Percentiles rank a stretch among this genome's conserved stretches.
Evolutionary conservation across 495 filamentous ascomycete genomes (phyloP).

Genomic region (Saxophila tyrrhenica): DNA sequence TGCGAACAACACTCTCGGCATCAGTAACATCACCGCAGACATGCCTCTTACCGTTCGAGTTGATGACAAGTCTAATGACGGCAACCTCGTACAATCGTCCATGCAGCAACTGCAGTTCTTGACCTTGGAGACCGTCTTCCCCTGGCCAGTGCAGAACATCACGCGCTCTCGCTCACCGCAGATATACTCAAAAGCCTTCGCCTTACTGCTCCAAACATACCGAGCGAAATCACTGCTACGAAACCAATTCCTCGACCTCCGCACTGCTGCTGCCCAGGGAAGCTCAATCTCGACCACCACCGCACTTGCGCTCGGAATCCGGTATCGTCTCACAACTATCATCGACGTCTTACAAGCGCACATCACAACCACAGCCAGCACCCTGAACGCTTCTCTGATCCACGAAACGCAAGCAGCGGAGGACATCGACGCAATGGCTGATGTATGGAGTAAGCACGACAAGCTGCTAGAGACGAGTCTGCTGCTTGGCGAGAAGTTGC

Average conservation of each 20-base stretch:
- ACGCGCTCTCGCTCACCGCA: conserved; percentile 49
- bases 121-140: conserved; percentile 33
- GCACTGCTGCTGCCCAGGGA: neutral
- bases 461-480: conserved; percentile 50
- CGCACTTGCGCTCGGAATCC: conserved; percentile 51
- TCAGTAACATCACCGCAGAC: conserved; percentile 30
- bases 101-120: conserved; percentile 12
- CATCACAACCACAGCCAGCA: conserved; percentile 55
- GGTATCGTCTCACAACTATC: conserved; percentile 72
- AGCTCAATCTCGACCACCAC: too few relatives aligned
- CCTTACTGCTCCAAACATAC: conserved; percentile 65
- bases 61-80: conserved; percentile 24
- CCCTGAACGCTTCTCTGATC: conserved; percentile 44
- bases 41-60: conserved; percentile 32
- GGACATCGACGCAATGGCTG: conserved; percentile 75
- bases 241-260: conserved; percentile 33
- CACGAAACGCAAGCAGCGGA: conserved; percentile 44
- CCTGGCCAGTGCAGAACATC: conserved; percentile 82
- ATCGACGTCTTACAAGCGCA: conserved; percentile 63
- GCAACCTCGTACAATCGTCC: neutral
- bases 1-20: conserved; percentile 52
- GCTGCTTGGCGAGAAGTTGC: conserved; percentile 43
- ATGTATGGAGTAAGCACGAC: conserved; percentile 53
- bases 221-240: conserved; percentile 58
- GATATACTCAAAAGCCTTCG: conserved; percentile 59